A percentile compares a stretch with the other conserved stretches of the same genome.
phyloP scores from a whole-genome alignment of 1,284 basidiomycete genomes.

The Afroboletus lepidellus region DNA sequence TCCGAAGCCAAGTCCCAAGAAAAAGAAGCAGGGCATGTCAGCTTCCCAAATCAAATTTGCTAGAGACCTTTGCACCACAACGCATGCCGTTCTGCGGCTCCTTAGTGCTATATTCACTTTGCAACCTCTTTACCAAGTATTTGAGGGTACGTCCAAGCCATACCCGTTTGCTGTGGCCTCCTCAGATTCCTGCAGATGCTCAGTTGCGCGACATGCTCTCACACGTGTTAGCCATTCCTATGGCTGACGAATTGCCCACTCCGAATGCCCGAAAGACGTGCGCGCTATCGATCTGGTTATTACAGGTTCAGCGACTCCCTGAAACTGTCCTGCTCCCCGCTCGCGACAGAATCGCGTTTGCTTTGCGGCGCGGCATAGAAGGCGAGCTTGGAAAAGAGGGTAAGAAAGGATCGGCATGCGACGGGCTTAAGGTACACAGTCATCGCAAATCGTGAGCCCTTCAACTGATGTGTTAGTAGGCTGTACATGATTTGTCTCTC shows the following conservation, averaged over 20 bases:
- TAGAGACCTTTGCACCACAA: slow-evolving; percentile 68
- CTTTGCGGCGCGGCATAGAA: slow-evolving; percentile 71
- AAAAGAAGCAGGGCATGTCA: slow-evolving; percentile 66
- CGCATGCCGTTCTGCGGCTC: slow-evolving; percentile 64
- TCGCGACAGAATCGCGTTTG: slow-evolving; percentile 62
- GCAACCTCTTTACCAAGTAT: slow-evolving; percentile 56
- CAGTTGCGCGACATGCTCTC: slow-evolving; percentile 61
- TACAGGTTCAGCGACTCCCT: slow-evolving; percentile 69
- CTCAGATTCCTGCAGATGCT: slow-evolving; percentile 42
- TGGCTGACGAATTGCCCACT: slow-evolving; percentile 65
- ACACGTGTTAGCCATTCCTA: slow-evolving; percentile 64
- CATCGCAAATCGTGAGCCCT: background rate
- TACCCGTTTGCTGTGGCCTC: background rate
- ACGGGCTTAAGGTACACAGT: slow-evolving; percentile 63
- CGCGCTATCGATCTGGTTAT: slow-evolving; percentile 67
- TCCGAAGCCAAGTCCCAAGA: slow-evolving; percentile 52
- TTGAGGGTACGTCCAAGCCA: slow-evolving; percentile 49
- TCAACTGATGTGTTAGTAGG: slow-evolving; percentile 41
- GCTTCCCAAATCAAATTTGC: slow-evolving; percentile 75
- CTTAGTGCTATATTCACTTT: slow-evolving; percentile 58
- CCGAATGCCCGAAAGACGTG: slow-evolving; percentile 81
- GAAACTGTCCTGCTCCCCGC: slow-evolving; percentile 55
- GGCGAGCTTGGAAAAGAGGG: slow-evolving; percentile 83
- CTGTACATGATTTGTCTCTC: slow-evolving; percentile 65
- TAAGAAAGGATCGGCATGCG: slow-evolving; percentile 74